Evolutionary conservation across 1,284 basidiomycete genomes (phyloP).

Genomic region (Microstroma glucosiphilum): DNA sequence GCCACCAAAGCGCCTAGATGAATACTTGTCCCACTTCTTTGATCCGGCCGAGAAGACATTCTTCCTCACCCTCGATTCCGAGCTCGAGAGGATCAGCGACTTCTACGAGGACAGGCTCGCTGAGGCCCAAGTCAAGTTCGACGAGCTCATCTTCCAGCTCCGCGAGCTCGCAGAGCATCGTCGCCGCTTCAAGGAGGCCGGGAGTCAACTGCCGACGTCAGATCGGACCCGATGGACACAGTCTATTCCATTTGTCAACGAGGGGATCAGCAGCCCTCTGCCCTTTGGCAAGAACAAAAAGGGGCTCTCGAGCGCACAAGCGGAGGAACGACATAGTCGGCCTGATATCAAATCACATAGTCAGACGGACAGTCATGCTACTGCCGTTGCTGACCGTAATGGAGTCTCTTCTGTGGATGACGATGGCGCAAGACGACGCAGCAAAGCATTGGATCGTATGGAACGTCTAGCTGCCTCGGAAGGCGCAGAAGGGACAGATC

Average conservation of each 20-base stretch:
- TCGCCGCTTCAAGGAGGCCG: constrained; percentile 26
- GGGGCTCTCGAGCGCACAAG: no score
- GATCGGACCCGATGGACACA: background rate
- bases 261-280: no score
- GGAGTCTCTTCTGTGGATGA: constrained; percentile 14
- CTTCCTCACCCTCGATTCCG: constrained; percentile 31
- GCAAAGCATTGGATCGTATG: constrained; percentile 24
- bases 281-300: no score
- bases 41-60: constrained; percentile 69
- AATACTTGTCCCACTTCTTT: constrained; percentile 38
- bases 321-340: background rate
- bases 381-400: background rate
- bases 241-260: background rate
- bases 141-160: constrained; percentile 65
- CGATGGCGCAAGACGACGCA: constrained; percentile 38
- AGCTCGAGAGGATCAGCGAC: constrained; percentile 30
- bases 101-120: constrained; percentile 72
- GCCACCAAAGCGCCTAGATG: background rate
- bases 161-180: constrained; percentile 53
- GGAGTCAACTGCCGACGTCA: background rate
- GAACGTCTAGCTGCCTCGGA: background rate
- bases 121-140: constrained; percentile 61
- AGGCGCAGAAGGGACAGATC: constrained; percentile 11
- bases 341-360: background rate
- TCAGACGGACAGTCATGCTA: background rate